phyloP scores from a whole-genome alignment of 2,329 filamentous ascomycete species.

The Ophiostoma angusticollis region DNA sequence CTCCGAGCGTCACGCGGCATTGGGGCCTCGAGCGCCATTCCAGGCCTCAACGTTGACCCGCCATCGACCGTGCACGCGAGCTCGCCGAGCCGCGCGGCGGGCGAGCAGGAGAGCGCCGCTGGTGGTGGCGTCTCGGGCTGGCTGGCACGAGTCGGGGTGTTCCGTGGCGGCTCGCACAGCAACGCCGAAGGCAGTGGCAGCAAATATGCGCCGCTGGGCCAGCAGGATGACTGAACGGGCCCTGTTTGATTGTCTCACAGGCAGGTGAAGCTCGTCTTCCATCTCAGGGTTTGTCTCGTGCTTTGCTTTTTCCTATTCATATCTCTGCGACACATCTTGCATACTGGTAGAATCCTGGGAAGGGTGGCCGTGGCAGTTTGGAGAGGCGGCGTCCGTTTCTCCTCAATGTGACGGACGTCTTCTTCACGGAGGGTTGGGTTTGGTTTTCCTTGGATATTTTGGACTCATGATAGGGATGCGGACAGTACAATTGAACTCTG shows the following conservation, averaged over 20 bases:
- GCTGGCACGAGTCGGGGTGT: conserved; percentile 28
- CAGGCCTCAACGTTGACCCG: conserved; percentile 69
- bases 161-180: conserved; percentile 23
- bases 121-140: conserved; percentile 34
- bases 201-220: conserved; percentile 28
- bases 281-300: background rate
- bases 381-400: too few relatives aligned
- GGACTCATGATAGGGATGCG: too few relatives aligned
- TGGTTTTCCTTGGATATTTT: too few relatives aligned
- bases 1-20: conserved; percentile 42
- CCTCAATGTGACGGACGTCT: too few relatives aligned
- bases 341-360: too few relatives aligned
- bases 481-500: too few relatives aligned
- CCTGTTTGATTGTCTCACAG: too few relatives aligned
- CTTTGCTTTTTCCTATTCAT: background rate
- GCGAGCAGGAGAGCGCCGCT: conserved; percentile 19
- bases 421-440: too few relatives aligned
- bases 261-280: background rate
- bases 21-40: conserved; percentile 56
- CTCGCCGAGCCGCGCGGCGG: conserved; percentile 18
- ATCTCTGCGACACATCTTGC: background rate
- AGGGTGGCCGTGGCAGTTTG: too few relatives aligned
- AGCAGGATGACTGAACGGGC: conserved; percentile 24
- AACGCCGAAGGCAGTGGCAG: conserved; percentile 22
- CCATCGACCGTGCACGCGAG: conserved; percentile 45